Base-by-base conservation (phyloP, 2,329 filamentous ascomycete species). In the Aspergillus viridinutans region DNA sequence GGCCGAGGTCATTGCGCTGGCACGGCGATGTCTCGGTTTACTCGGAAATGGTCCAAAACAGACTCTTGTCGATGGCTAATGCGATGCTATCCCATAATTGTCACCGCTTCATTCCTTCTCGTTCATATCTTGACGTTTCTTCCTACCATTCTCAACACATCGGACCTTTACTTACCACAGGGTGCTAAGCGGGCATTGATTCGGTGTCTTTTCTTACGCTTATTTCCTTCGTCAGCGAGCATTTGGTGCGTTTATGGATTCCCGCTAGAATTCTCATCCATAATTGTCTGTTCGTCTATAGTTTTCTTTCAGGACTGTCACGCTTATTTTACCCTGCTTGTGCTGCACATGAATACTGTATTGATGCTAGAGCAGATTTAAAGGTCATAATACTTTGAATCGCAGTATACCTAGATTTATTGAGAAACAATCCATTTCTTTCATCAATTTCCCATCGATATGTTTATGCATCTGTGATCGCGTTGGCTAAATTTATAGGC, bases 1-100 rank as follows among this genome's bases (percentile, higher is more conserved):
- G 73, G 90, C 89, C 56, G 93, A 97, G 73, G 92, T 97, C 48
- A 90, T 97, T 62, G 92, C 87, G 64, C 84, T 99, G 65, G 93
- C 94, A 25, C 89, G 93, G 69, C 85, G 92, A 66, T 97, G 92
- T 72, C 81, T 97, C 43, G 93, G 97, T 74, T 82, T 96, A 3
- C 78, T 96, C 35, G 90, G 89, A 52, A 89, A 90, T 72, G 86
- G 82, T 67, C 86, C 88, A 32, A 93, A 93, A 76, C 83, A 78
- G 57, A 81, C 87, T 50, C 87, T 95, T 63, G 90, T 94, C 62
- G 91, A 96, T 74, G 90, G 89, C 43, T 94, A 63, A 66, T 57
- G 43, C 47, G 20, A n/a, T 49, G 57, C 26, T 47, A 20, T 28
- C 12, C 50, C 29, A 32, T 50, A 20, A 50, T 51, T 57, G 54